Evolutionary conservation across 2,329 filamentous ascomycete genomes (phyloP), one percentile per base, ranked within the genome.

Genomic region (Colletotrichum gloeosporioides): DNA sequence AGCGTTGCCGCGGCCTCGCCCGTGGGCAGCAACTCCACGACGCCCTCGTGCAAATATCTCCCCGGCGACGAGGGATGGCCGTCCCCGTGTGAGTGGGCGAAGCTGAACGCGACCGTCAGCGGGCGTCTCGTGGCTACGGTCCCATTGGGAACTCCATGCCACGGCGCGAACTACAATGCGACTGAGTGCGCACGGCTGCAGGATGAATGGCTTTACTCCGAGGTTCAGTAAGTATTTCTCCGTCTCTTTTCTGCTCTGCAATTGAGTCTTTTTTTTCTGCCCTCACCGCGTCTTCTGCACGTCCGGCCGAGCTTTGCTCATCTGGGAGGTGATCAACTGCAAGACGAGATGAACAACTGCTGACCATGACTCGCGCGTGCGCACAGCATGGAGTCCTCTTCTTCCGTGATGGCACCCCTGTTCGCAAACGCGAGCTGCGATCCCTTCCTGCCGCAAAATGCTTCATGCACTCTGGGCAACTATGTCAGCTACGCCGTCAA

Each of bases 381-480:
- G 10, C 59, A 39, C 73, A 76, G 73, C 63, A 69, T 76, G 73
- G 57, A 53, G 22, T 76, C 73, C 13, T 76, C 73, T 6, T 76
- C 73, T 44, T 76, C 73, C 9, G 53, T 84, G n/a, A 83, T 84
- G 82, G 79, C 81, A 3, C 78, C 80, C 27, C 75, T 80, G 62
- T 83, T 81, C 63, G 77, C 81, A 49, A 83, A 83, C 73, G 61
- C 79, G 22, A 82, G 78, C 67, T 84, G 83, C 65, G 77, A 77
- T 53, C 80, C 80, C 18, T 81, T 81, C 70, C 73, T 77, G 44
- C 8, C 86, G 78, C 75, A 85, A 84, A 76, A 81, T 82, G 29
- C 86, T 3, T 82, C 79, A 29, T 86, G 86, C 77, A 77, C 79
- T 2, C 44, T 86, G 25, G 85, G 85, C 6, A 84, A 80, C 39